Conservation (phyloP, 768 basidiomycete genomes). For the Astraeus odoratus region DNA sequence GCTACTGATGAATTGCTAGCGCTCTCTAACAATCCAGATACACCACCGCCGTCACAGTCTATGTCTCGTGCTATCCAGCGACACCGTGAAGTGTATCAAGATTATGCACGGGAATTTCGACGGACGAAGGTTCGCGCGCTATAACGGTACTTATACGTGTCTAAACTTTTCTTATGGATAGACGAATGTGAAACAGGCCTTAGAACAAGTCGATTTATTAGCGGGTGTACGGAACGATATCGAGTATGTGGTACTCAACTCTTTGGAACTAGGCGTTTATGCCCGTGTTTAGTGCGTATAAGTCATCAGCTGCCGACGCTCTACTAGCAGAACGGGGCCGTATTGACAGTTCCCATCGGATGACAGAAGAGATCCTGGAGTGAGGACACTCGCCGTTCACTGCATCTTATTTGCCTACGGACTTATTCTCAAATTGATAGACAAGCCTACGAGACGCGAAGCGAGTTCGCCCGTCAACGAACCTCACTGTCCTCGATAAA, state of each 20-base stretch:
- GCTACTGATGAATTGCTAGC: slow-evolving; percentile 73
- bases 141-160: neutral
- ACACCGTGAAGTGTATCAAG: slow-evolving; percentile 84
- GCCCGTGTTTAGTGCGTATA: slow-evolving; percentile 65
- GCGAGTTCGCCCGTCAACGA: slow-evolving; percentile 85
- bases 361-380: slow-evolving; percentile 91
- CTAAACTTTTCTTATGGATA: slow-evolving; percentile 19
- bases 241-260: slow-evolving; percentile 48
- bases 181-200: slow-evolving; percentile 75
- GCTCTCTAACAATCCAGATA: slow-evolving; percentile 59
- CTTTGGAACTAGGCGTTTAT: neutral
- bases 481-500: slow-evolving; percentile 71
- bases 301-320: slow-evolving; percentile 81
- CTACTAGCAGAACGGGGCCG: slow-evolving; percentile 80
- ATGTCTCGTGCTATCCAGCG: slow-evolving; percentile 87
- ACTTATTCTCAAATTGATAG: slow-evolving; percentile 32
- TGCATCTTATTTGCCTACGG: neutral
- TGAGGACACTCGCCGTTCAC: slow-evolving; percentile 31
- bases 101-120: slow-evolving; percentile 76
- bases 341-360: slow-evolving; percentile 89
- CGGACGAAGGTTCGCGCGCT: slow-evolving; percentile 65
- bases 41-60: slow-evolving; percentile 62
- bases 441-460: slow-evolving; percentile 95
- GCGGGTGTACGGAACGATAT: slow-evolving; percentile 93
- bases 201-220: slow-evolving; percentile 83